A percentile compares a stretch with the other conserved stretches of the same genome.
phyloP scores from a whole-genome alignment of 2,329 filamentous ascomycete genomes.

The Pestalotiopsis sp. region DNA sequence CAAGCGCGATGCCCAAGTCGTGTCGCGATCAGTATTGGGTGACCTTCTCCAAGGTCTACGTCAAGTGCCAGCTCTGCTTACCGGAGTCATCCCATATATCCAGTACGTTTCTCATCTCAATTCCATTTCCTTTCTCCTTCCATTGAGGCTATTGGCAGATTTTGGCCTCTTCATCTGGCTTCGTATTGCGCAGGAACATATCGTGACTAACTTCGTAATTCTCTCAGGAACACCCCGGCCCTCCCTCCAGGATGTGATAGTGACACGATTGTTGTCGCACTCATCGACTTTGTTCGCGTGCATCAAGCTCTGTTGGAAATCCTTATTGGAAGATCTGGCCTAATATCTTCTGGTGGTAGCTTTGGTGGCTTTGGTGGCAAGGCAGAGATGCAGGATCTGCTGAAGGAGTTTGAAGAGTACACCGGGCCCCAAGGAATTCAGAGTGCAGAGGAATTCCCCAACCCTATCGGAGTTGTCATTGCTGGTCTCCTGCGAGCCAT shows the following conservation, averaged over 20 bases:
- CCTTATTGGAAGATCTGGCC: constrained; percentile 12
- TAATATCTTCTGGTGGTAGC: neutral
- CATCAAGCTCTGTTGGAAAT: constrained; percentile 14
- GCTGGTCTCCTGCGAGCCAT: constrained; percentile 13
- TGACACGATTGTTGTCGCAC: constrained; percentile 15
- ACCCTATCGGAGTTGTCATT: constrained; percentile 12
- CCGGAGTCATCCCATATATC: constrained; percentile 3
- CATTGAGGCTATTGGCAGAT: no score
- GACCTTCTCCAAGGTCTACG: neutral
- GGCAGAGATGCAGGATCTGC: neutral
- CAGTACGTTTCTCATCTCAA: neutral
- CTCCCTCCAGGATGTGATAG: constrained; percentile 13
- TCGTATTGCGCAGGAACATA: no score
- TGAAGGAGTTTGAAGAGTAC: neutral
- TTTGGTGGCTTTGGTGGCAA: constrained; percentile 1
- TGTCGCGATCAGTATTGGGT: neutral
- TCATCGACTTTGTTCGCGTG: constrained; percentile 15
- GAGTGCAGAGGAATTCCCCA: constrained; percentile 4
- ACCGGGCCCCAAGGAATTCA: neutral
- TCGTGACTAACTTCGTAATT: neutral
- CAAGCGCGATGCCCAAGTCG: neutral
- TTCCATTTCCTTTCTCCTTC: no score
- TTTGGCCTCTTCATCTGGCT: no score
- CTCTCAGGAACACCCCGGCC: neutral
- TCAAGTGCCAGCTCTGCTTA: neutral